These are phyloP conservation scores for Magnaporthiopsis incrustans DNA, from an alignment of 2,329 filamentous ascomycete species.

Conservation along the genomic window DNA sequence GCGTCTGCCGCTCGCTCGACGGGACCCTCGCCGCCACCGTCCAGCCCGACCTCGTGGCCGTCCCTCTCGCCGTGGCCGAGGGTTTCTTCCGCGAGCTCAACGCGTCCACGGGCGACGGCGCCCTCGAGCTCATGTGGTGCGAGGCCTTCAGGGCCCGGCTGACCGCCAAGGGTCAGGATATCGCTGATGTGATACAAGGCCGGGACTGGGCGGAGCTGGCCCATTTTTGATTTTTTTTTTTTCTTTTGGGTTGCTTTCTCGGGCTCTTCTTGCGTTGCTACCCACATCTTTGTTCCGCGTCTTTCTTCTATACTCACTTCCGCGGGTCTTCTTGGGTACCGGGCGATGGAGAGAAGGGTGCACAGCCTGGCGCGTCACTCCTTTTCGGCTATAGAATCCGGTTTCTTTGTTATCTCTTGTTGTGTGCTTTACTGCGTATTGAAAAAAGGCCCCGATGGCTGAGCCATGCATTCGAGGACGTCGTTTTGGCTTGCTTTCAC, in stretches of 20 bases:
- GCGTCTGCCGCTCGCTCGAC: conserved; percentile 44
- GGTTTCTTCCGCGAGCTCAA: conserved; percentile 34
- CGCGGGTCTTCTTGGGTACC: neutral
- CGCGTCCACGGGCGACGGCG: conserved; percentile 28
- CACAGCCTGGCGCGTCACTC: neutral
- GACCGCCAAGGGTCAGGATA: conserved; percentile 30
- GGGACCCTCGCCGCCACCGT: conserved; percentile 32
- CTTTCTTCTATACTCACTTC: neutral
- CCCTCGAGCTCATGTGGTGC: conserved; percentile 40
- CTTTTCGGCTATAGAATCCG: neutral
- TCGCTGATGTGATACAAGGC: conserved; percentile 29
- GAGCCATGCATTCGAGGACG: neutral
- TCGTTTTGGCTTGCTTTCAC: neutral
- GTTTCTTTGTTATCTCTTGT: neutral
- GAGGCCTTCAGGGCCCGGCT: conserved; percentile 33
- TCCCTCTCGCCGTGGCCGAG: conserved; percentile 33
- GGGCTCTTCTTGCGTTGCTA: neutral
- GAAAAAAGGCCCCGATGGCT: neutral
- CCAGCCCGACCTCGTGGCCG: conserved; percentile 38
- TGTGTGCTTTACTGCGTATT: neutral
- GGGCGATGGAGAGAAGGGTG: neutral
- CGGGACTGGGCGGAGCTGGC: conserved; percentile 29
- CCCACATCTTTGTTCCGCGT: neutral
- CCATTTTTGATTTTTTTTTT: conserved; percentile 11
- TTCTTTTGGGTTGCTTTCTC: neutral